Evolutionary conservation across 129 eudicot species (phyloP), one percentile per base, ranked within the genome.

Genomic region (Flaveria ramosissima): DNA sequence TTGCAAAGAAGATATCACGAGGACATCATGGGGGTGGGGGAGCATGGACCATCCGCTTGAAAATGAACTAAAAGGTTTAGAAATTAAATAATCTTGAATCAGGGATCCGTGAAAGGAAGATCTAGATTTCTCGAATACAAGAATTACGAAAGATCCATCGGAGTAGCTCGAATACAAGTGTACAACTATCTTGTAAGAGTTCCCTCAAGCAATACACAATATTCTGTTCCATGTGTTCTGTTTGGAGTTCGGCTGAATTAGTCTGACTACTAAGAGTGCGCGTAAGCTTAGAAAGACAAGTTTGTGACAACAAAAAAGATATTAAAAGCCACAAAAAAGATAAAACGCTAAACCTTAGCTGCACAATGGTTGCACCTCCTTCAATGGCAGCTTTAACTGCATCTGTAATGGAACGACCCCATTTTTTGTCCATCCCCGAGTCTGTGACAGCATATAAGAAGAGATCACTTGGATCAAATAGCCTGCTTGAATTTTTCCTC

Each of bases 351-450:
- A 78, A 93, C 98, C 98, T 90, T 43, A 93, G 83, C 74, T 93
- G 98, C 52, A 90, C 74, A 59, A 93, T 90, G 70, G 97, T 90
- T 59, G 97, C 98, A 50, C 98, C 98, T 63, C 98, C 98, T 83
- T 90, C 93, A 61, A 93, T 75, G 80, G 98, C 98, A 73, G 87
- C 90, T 89, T 79, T 80, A 42, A 93, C 98, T 68, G 96, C 97
- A 84, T 90, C 91, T 15, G 79, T 74, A 32, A 93, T 93, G 21
- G 97, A 81, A 53, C 80, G 97, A 16, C 97, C 97, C 98, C 98
- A 93, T 77, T 83, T 90, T 63, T 80, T 77, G 73, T 93, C 90
- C 98, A 93, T 93, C 76, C 89, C 77, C 0, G 97, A 90, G 83
- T 93, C 98, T 0, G 98, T 93, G 48, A 93, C 98, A 56, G 98